Evolutionary conservation across 306 rosid species (phyloP), one percentile per base, ranked within the genome.

Genomic region (Coriaria nepalensis): DNA sequence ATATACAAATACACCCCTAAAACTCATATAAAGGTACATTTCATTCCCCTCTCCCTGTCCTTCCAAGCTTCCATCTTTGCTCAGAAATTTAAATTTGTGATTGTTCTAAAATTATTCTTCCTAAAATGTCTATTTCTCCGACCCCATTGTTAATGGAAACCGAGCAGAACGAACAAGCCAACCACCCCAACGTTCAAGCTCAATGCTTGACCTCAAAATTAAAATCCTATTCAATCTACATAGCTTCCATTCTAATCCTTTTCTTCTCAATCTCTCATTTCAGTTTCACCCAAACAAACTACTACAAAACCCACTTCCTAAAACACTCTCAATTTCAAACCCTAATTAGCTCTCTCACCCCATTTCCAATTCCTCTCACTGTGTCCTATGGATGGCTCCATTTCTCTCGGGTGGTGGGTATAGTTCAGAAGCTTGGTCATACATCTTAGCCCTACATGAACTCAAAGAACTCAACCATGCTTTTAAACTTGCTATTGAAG

Each of bases 381-480:
- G 93, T 52, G 68, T 86, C 5, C 72, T 86, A 42, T 86, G 93
- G 93, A 82, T 81, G 93, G 85, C 96, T 11, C 90, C 93, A 0
- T 82, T 86, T 63, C 90, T 86, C 37, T 86, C 96, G 11, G 83
- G 86, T 46, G 93, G 96, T 45, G 96, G 96, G 62, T 86, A 86
- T 66, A 69, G 93, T 45, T 86, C 93, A 45, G 93, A 86, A 70
- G 69, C 63, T 58, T 86, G 96, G 93, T 86, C 96, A 2, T 82
- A 86, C 43, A 37, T 86, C 59, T 67, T 74, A 47, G 71, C 93
- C 43, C 83, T 86, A 54, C 65, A 70, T 15, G 42, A 47, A 15
- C 77, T 63, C 36, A 47, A 8, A 12, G 67, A 64, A 72, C 29
- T 20, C 29, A 63, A 37, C 59, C 79, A 50, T 3, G 4, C 37